Evolutionary conservation across 306 rosid species (phyloP), one percentile per base, ranked within the genome.

Genomic region (Ochetophila trinervis): DNA sequence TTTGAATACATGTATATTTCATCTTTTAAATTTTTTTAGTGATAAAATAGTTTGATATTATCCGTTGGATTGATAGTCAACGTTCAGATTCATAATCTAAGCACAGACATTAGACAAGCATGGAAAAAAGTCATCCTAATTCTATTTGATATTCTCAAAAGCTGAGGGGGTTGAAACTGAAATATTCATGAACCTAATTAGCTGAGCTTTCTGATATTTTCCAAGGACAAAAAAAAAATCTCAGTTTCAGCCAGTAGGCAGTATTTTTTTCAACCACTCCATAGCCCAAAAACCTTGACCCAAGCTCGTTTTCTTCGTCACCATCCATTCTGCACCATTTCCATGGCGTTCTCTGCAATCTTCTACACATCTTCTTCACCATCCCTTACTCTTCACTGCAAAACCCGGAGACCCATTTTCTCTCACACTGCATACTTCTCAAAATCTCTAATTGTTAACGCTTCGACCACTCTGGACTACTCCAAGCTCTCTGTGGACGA

Each of bases 401-500:
- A 83, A 80, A 42, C 72, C 55, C 89, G 62, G 4, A 61, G 57
- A 72, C 82, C 85, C 77, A 72, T 71, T 75, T 56, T 17, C 64
- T 60, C 74, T 49, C 80, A 64, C 40, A 59, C 78, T 20, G 56
- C 63, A 13, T 63, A 42, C 70, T 65, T 81, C 69, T 75, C 65
- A 51, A 78, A 58, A 57, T 75, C 88, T 80, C 61, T 87, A 0
- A 61, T 60, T 35, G 63, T 89, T 49, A 85, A 82, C 66, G 95
- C 91, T 81, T 92, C 96, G 21, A 66, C 93, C 66, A 80, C 95
- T 52, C 76, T 92, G 6, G 89, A 84, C 75, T 83, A 65, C 78
- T 86, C 97, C 86, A 82, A 66, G 57, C 78, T 76, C 73, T 79
- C 92, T 32, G 68, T 80, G 64, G 87, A 63, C 24, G 77, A 76